A percentile compares a stretch with the other conserved stretches of the same genome.
These are phyloP conservation scores for Tolypocladium guangdongense DNA, from an alignment of 2,329 filamentous ascomycete genomes.

Conservation along the genomic window DNA sequence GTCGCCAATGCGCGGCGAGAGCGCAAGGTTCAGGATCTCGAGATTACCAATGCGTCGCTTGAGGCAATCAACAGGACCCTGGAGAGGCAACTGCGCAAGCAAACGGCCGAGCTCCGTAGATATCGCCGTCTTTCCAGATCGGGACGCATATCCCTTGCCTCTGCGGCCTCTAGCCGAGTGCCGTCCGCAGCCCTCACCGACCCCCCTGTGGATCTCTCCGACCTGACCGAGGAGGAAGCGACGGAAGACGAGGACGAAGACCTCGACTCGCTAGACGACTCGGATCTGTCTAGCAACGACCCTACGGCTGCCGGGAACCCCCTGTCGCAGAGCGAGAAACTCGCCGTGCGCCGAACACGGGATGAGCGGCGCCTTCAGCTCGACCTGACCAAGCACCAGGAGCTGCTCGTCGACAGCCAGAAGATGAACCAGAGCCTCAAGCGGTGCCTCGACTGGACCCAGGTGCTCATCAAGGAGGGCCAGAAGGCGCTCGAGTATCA, in stretches of 20 bases:
- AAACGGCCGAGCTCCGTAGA: conserved; percentile 76
- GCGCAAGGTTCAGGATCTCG: conserved; percentile 87
- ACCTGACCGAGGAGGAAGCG: conserved; percentile 34
- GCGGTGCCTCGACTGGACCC: conserved; percentile 79
- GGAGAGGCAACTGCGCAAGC: conserved; percentile 83
- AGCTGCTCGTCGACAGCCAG: conserved; percentile 79
- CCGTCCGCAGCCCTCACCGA: conserved; percentile 31
- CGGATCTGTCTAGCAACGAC: conserved; percentile 33
- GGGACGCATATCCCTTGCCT: conserved; percentile 56
- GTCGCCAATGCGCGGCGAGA: conserved; percentile 84
- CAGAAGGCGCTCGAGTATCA: conserved; percentile 77
- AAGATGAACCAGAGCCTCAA: conserved; percentile 94
- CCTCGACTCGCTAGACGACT: conserved; percentile 42
- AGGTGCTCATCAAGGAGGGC: conserved; percentile 80
- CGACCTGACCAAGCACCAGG: conserved; percentile 80
- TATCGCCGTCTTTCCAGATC: conserved; percentile 78
- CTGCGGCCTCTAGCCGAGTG: conserved; percentile 33
- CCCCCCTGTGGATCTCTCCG: conserved; percentile 34
- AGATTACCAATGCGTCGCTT: conserved; percentile 92
- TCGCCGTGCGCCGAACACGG: conserved; percentile 41
- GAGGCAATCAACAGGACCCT: conserved; percentile 90
- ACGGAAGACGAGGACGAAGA: conserved; percentile 33
- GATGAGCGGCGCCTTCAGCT: conserved; percentile 78
- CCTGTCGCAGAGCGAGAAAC: conserved; percentile 28
- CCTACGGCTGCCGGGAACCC: conserved; percentile 17